Conservation (phyloP, 371 early-diverging fungal species). For the Mycotypha africana region DNA sequence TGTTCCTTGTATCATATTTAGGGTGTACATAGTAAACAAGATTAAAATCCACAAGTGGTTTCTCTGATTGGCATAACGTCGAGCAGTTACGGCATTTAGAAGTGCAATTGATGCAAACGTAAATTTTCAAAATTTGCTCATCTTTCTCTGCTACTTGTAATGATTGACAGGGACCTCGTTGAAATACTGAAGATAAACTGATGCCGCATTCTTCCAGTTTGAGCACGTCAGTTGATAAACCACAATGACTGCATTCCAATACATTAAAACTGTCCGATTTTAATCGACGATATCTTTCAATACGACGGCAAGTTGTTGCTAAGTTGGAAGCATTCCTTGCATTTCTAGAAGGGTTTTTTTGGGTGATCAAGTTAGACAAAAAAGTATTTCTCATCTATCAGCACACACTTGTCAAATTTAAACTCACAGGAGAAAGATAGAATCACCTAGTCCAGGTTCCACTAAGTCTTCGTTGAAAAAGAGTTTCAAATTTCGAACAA, state of each 20-base stretch:
- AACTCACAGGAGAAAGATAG: no score
- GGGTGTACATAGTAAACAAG: slow-evolving; percentile 17
- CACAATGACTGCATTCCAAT: slow-evolving; percentile 22
- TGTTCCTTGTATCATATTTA: slow-evolving; percentile 9
- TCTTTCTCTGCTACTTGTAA: not conserved
- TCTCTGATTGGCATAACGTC: not conserved
- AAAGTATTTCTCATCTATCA: no score
- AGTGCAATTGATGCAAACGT: slow-evolving; percentile 13
- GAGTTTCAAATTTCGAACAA: slow-evolving; percentile 8
- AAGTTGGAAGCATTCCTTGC: slow-evolving; percentile 1
- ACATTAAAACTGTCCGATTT: slow-evolving; percentile 7
- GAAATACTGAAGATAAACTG: slow-evolving; percentile 12
- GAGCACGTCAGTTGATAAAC: not conserved
- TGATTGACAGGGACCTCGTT: not conserved
- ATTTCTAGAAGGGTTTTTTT: no score
- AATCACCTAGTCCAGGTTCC: not conserved
- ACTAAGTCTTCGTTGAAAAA: not conserved
- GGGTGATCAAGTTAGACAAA: not conserved
- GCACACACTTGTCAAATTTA: no score
- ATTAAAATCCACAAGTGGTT: not conserved
- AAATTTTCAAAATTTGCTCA: slow-evolving; percentile 5
- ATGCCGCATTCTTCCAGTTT: slow-evolving; percentile 4
- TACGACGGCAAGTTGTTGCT: slow-evolving; percentile 16
- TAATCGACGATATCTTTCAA: slow-evolving; percentile 16
- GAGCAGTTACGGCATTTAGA: slow-evolving; percentile 2